Evolutionary conservation across 202 grass and related monocot genomes (phyloP), one percentile per base, ranked within the genome.

Genomic region (Schoenoplectus triqueter): DNA sequence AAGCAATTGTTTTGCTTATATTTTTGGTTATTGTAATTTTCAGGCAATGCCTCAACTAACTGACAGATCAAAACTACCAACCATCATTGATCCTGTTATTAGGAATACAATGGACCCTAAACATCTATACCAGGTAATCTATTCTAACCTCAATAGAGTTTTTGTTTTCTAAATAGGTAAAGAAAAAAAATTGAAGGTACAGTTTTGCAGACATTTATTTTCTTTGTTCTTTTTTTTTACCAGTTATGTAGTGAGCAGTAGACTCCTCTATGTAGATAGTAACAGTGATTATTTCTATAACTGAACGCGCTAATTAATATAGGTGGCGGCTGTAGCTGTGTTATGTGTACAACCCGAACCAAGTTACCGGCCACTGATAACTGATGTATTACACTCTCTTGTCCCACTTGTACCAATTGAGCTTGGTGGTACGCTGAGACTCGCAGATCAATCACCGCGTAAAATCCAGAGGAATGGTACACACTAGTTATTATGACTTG

Each of bases 21-120:
- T 6, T 77, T 56, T 80, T 85, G 71, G 39, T 67, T 22, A 86
- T 65, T 17, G 83, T 78, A 77, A 44, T 63, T 20, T 69, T 76
- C 87, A 99, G 96, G 96, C 93, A 50, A 99, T 99, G 93, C 96
- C 93, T 18, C 96, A 99, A 86, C 76, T 99, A n/a, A 99, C 92
- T 0, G 96, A 99, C 88, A 92, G 96, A 94, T 92, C 92, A 5
- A 96, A 91, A 78, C 87, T 99, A 73, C 96, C 96, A 69, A 96
- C 78, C 72, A 99, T 99, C 80, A 84, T 99, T 72, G 96, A 99
- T 80, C 90, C 93, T 74, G 96, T 96, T 78, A 96, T 96, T 88
- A 91, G 82, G 88, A 89, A 99, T 71, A 90, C 85, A 59, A 99
- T 99, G 96, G 93, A 99, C 69, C 89, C 82, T 51, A 99, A 99